These are phyloP conservation scores for Ochetophila trinervis DNA, from an alignment of 306 rosid species.

Conservation along the genomic window DNA sequence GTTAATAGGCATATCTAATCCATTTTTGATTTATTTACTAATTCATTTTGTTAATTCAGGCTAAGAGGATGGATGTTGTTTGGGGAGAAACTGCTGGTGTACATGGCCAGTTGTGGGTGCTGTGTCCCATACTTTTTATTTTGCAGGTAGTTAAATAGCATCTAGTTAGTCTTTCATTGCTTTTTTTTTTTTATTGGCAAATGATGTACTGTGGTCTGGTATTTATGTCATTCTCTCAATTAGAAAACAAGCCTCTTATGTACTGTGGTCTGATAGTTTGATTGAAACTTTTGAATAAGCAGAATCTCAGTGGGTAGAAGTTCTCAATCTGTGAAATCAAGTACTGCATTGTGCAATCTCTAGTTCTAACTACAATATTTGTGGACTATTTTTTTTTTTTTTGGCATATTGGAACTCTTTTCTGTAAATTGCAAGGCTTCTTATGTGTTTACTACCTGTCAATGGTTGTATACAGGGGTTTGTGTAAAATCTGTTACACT, in stretches of 20 bases:
- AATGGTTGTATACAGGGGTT: too few species aligned
- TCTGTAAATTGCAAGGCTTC: too few species aligned
- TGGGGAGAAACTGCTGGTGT: conserved; percentile 99
- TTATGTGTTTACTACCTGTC: too few species aligned
- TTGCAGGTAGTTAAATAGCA: conserved; percentile 66
- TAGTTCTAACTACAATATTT: too few species aligned
- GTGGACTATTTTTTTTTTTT: too few species aligned
- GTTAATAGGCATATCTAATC: neutral
- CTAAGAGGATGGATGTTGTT: conserved; percentile 99
- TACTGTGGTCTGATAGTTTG: conserved; percentile 10
- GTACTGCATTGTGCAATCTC: too few species aligned
- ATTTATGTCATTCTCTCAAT: neutral
- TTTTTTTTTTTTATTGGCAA: neutral
- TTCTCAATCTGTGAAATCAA: too few species aligned
- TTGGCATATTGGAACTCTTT: too few species aligned
- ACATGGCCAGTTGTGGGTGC: conserved; percentile 89
- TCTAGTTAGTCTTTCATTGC: conserved; percentile 2
- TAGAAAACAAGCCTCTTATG: neutral
- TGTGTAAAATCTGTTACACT: too few species aligned
- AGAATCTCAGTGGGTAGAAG: too few species aligned
- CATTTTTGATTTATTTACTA: neutral
- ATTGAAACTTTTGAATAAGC: too few species aligned
- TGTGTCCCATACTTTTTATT: conserved; percentile 86
- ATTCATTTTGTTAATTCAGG: conserved; percentile 46
- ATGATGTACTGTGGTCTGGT: neutral